phyloP scores from a whole-genome alignment of 768 basidiomycete species.

The Melanogaster broomeanus region DNA sequence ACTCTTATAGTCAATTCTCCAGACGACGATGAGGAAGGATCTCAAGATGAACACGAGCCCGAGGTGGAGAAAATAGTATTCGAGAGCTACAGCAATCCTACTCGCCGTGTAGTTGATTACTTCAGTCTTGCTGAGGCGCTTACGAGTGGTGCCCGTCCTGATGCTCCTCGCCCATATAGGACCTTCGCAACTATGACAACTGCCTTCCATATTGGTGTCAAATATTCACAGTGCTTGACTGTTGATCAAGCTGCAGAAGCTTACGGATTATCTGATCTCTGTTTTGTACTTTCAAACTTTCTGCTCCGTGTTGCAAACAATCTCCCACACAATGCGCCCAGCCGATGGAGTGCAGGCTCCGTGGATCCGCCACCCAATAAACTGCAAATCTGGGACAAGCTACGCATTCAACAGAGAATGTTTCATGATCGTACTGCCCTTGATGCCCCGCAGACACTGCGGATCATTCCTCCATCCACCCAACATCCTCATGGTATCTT shows the following conservation, averaged over 20 bases:
- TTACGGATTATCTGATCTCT: not conserved
- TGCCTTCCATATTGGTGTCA: not conserved
- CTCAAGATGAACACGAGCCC: not conserved
- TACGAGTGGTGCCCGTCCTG: too few species aligned
- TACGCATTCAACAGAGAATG: conserved; percentile 24
- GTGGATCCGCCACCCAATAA: not conserved
- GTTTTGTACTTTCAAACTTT: not conserved
- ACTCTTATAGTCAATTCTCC: not conserved
- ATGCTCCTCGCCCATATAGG: too few species aligned
- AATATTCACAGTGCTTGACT: not conserved
- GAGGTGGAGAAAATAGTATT: not conserved
- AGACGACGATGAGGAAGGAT: not conserved
- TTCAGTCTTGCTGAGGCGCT: not conserved
- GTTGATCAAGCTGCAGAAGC: not conserved
- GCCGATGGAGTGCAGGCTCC: not conserved
- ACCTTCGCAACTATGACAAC: not conserved
- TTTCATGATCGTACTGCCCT: conserved; percentile 21
- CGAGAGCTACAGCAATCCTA: not conserved
- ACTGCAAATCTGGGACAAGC: conserved; percentile 29
- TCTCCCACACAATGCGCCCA: not conserved
- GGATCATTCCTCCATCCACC: conserved; percentile 1
- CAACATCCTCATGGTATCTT: conserved; percentile 10
- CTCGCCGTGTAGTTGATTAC: not conserved
- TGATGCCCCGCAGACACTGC: conserved; percentile 8
- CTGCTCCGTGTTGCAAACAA: not conserved